phyloP scores from a whole-genome alignment of 352 stramenopile species.

The Globisporangium uncinulatum region DNA sequence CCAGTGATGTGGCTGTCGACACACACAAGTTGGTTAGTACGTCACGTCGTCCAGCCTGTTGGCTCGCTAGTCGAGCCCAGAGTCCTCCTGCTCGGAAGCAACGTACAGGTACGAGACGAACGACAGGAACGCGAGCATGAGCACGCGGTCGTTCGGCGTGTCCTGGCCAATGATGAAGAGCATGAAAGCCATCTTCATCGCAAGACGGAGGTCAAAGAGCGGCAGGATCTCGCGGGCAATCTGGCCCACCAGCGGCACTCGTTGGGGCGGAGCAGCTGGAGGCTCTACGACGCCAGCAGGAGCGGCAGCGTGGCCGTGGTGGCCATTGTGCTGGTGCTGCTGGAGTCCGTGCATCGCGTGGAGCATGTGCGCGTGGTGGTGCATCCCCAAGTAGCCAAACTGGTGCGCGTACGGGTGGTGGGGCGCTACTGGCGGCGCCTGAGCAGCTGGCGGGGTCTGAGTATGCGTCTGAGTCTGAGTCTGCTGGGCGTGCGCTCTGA shows the following conservation, averaged over 20 bases:
- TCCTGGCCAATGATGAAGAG: conserved; percentile 86
- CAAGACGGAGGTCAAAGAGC: conserved; percentile 70
- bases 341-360: conserved; percentile 11
- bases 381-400: conserved; percentile 20
- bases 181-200: conserved; percentile 87
- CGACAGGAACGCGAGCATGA: conserved; percentile 68
- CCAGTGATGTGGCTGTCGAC: conserved; percentile 61
- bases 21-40: background rate
- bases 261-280: conserved; percentile 3
- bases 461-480: background rate
- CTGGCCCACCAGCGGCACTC: conserved; percentile 28
- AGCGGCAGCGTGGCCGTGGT: background rate
- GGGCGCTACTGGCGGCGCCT: conserved; percentile 4
- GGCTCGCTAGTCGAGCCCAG: too few species aligned
- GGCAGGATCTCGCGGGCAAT: conserved; percentile 49
- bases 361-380: conserved; percentile 4
- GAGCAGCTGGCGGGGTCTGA: background rate
- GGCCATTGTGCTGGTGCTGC: background rate
- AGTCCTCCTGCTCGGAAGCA: background rate
- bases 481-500: conserved; percentile 41
- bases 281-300: conserved; percentile 12
- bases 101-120: conserved; percentile 68
- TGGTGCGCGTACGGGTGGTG: conserved; percentile 9
- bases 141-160: conserved; percentile 62
- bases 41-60: too few species aligned